A percentile compares a stretch with the other conserved stretches of the same genome.
These are phyloP conservation scores for Straminergon stramineum DNA, from an alignment of 225 moss, liverwort and hornwort species.

Conservation along the genomic window DNA sequence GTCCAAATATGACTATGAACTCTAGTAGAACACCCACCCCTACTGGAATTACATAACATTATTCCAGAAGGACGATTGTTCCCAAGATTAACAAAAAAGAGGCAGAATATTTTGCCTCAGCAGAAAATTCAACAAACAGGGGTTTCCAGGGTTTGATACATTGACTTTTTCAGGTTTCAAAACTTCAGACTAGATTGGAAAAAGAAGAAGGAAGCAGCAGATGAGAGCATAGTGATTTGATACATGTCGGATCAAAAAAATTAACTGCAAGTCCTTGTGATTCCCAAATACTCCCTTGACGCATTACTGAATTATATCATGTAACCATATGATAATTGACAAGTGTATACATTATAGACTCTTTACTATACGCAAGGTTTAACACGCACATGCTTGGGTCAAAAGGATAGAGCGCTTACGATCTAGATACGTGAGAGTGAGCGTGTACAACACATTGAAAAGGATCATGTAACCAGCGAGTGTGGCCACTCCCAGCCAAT, in stretches of 20 bases:
- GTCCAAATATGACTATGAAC: not conserved
- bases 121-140: not conserved
- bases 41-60: no score
- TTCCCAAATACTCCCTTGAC: no score
- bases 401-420: slow-evolving; percentile 32
- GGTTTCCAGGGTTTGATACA: not conserved
- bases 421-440: slow-evolving; percentile 51
- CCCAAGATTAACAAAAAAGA: not conserved
- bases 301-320: no score
- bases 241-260: not conserved
- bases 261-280: not conserved
- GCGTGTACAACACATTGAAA: slow-evolving; percentile 62
- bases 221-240: not conserved
- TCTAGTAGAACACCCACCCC: no score
- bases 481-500: slow-evolving; percentile 55
- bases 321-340: not conserved
- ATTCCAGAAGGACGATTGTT: not conserved
- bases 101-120: not conserved
- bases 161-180: not conserved
- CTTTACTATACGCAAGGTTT: not conserved
- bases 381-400: no score
- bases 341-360: not conserved
- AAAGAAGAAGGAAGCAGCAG: not conserved
- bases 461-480: slow-evolving; percentile 51
- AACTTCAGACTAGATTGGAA: not conserved